Percentiles rank a stretch among this genome's conserved stretches.
phyloP scores from a whole-genome alignment of 768 basidiomycete species.

The Termitomyces heimii region DNA sequence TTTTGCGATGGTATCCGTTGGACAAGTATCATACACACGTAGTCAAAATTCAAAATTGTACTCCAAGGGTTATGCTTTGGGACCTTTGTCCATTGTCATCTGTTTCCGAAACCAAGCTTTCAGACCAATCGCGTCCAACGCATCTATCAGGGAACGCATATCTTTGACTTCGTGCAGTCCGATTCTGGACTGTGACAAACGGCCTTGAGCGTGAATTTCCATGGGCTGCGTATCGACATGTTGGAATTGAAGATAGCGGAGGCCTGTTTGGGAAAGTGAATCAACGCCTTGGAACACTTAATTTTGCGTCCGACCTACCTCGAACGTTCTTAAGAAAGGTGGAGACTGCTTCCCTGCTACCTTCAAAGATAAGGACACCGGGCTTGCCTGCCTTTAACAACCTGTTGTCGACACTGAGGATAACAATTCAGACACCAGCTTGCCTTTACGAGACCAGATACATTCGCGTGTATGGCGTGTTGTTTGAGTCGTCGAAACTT shows the following conservation, averaged over 20 bases:
- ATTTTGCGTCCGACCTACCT: constrained; percentile 18
- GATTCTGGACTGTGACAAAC: constrained; percentile 18
- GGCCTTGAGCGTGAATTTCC: constrained; percentile 4
- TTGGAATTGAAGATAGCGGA: constrained; percentile 39
- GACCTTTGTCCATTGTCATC: constrained; percentile 29
- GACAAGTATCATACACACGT: not conserved
- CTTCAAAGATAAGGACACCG: constrained; percentile 37
- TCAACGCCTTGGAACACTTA: not conserved
- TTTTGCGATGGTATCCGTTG: not conserved
- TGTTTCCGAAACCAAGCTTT: constrained; percentile 33
- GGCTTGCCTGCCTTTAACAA: constrained; percentile 31
- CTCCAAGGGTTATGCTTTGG: not conserved
- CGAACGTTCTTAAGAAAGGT: constrained; percentile 31
- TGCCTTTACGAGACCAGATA: constrained; percentile 39
- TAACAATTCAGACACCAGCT: not conserved
- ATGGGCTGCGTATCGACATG: constrained; percentile 31
- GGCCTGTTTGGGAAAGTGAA: constrained; percentile 15
- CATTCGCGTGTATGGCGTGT: constrained; percentile 25
- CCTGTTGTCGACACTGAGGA: too few relatives aligned
- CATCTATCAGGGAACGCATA: constrained; percentile 27
- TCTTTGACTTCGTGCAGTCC: constrained; percentile 32
- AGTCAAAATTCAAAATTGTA: not conserved
- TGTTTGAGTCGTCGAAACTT: constrained; percentile 37
- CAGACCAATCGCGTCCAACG: constrained; percentile 24
- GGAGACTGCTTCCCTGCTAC: constrained; percentile 25